These are phyloP conservation scores for Tilletia horrida DNA, from an alignment of 1,284 basidiomycete genomes.

Conservation along the genomic window DNA sequence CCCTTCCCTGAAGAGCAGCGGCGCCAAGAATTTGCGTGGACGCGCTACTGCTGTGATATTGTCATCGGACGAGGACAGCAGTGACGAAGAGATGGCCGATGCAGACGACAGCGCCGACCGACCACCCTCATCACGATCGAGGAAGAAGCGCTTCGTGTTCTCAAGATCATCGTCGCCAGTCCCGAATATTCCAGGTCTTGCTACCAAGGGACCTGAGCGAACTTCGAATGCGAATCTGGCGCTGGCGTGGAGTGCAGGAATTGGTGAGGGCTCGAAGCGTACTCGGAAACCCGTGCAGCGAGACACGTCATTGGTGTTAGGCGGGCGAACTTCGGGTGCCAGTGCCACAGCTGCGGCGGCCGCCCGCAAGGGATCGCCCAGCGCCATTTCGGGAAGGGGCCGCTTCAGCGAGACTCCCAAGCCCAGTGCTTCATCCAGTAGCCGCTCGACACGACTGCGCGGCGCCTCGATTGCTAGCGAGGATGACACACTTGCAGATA, in stretches of 20 bases:
- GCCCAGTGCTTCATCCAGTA: slow-evolving; percentile 15
- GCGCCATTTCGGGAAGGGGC: slow-evolving; percentile 22
- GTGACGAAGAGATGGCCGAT: slow-evolving; percentile 4
- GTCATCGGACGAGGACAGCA: not conserved
- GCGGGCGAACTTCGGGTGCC: slow-evolving; percentile 21
- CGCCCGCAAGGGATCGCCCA: slow-evolving; percentile 18
- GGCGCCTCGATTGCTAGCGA: slow-evolving; percentile 20
- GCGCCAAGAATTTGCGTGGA: not conserved
- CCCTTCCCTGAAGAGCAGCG: not conserved
- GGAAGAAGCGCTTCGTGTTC: slow-evolving; percentile 15
- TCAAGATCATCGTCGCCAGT: slow-evolving; percentile 2
- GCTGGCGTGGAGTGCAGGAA: slow-evolving; percentile 51
- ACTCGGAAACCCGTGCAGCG: slow-evolving; percentile 41
- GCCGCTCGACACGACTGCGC: not conserved
- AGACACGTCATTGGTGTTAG: slow-evolving; percentile 25
- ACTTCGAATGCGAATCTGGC: slow-evolving; percentile 53
- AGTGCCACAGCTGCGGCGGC: slow-evolving; percentile 19
- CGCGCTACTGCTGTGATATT: not conserved
- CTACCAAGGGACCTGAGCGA: slow-evolving; percentile 49
- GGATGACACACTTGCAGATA: not conserved
- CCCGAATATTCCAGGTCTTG: slow-evolving; percentile 36
- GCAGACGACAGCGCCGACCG: not conserved
- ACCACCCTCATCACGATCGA: slow-evolving; percentile 6
- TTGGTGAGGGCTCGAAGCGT: slow-evolving; percentile 37
- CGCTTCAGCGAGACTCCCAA: slow-evolving; percentile 32